Base-by-base conservation (phyloP, 345 rosid species). In the Ceriops zippeliana region DNA sequence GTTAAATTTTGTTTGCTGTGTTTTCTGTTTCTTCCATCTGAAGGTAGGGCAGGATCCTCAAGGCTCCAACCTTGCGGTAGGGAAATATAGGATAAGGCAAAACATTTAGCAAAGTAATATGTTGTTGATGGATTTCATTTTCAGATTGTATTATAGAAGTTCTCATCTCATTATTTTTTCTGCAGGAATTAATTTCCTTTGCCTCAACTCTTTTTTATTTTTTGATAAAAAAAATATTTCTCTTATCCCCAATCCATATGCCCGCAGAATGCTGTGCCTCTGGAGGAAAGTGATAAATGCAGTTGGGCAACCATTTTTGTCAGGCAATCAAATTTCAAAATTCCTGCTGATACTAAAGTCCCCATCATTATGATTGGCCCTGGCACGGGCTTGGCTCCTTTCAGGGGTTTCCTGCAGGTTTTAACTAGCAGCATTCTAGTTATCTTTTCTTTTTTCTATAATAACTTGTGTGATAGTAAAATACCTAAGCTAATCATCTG, bases 381-480 rank as follows among this genome's bases (percentile, higher is more conserved):
- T 64, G 97, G 97, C 58, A 91, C 97, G 64, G 99, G 99, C 34
- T 82, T 90, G 76, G 98, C 99, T 82, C 99, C 98, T 60, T 96
- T 96, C 79, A 85, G 99, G 80, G 99, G 98, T 57, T 96, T 96
- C 82, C 89, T 92, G 73, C 99, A 89, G 89, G 95, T 89, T 61
- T 69, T 24, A 42, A 22, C 54, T 52, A 19, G 52, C 26, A n/a
- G 20, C 56, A 49, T 61, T 63, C 21, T 42, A 46, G 24, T 62
- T 61, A 49, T 3, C 22, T 27, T 32, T 34, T 24, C 20, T 16
- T 52, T 16, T 30, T 6, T 26, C 2, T 52, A 9, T 34, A 7
- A 34, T 34, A 7, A 17, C 28, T 30, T 5, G 71, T 5, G 24
- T 60, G 17, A n/a, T 10, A 52, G 42, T 21, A 32, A 34, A 35